phyloP scores from a whole-genome alignment of 23 red algal genomes.

The Pyropia yezoensis region DNA sequence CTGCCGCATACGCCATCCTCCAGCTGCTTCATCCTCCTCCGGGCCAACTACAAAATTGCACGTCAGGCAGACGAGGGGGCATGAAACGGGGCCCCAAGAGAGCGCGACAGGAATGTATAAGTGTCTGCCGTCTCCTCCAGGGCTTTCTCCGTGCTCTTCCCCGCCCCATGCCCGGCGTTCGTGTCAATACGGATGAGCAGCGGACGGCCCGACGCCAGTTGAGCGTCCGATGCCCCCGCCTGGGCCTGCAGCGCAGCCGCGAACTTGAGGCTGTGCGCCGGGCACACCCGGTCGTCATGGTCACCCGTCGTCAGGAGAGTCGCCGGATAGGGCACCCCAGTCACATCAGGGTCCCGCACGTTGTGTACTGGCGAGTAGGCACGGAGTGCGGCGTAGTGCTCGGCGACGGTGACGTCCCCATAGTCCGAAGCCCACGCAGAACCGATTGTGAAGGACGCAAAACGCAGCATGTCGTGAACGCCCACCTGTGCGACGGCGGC shows the following conservation, averaged over 20 bases:
- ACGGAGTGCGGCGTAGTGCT: slow-evolving; percentile 44
- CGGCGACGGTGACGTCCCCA: slow-evolving; percentile 49
- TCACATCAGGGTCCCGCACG: slow-evolving; percentile 40
- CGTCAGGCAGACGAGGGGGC: no score
- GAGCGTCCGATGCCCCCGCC: slow-evolving; percentile 6
- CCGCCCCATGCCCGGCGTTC: slow-evolving; percentile 74
- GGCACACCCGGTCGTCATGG: slow-evolving; percentile 64
- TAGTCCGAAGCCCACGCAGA: slow-evolving; percentile 63
- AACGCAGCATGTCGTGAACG: slow-evolving; percentile 63
- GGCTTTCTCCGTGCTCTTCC: slow-evolving; percentile 50
- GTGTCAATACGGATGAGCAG: slow-evolving; percentile 53
- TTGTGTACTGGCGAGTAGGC: slow-evolving; percentile 73
- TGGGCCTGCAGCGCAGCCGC: slow-evolving; percentile 41
- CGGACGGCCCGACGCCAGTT: slow-evolving; percentile 19
- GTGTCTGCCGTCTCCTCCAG: slow-evolving; percentile 54
- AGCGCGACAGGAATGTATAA: background rate
- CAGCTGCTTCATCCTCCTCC: no score
- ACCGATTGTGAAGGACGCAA: slow-evolving; percentile 59
- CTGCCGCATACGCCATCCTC: no score
- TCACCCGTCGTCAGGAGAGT: slow-evolving; percentile 52
- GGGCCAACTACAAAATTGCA: no score
- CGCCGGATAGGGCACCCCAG: slow-evolving; percentile 46
- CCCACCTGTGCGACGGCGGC: slow-evolving; percentile 64
- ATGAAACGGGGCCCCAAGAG: no score
- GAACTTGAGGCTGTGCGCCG: slow-evolving; percentile 52